Evolutionary conservation across 164 flowering plant species (phyloP).

Genomic region (Tetracentron sinense): DNA sequence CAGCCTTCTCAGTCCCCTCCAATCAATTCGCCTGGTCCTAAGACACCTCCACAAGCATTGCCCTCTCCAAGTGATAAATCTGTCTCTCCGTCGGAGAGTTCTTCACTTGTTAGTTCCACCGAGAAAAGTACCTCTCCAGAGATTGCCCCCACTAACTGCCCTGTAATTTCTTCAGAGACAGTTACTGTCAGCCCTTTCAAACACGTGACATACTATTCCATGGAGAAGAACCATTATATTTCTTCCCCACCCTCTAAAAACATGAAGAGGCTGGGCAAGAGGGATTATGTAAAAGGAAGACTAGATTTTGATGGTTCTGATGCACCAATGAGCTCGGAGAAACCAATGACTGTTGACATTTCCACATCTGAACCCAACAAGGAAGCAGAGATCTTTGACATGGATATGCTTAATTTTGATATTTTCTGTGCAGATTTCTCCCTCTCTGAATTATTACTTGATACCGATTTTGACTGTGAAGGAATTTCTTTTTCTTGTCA

Average conservation of each 20-base stretch:
- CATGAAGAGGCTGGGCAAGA: conserved; percentile 32
- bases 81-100: conserved; percentile 43
- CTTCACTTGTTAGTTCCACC: conserved; percentile 29
- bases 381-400: conserved; percentile 51
- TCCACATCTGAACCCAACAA: conserved; percentile 42
- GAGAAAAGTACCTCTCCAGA: conserved; percentile 30
- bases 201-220: conserved; percentile 36
- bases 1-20: conserved; percentile 32
- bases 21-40: conserved; percentile 48
- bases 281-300: conserved; percentile 85
- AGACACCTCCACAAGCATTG: conserved; percentile 60
- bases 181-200: conserved; percentile 65
- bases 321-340: conserved; percentile 26
- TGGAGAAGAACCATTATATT: conserved; percentile 56
- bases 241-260: conserved; percentile 55
- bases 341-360: conserved; percentile 22
- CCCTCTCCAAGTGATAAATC: conserved; percentile 46
- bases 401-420: conserved; percentile 70
- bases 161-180: conserved; percentile 51
- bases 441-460: conserved; percentile 60
- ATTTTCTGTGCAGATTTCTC: conserved; percentile 61
- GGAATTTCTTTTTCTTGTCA: conserved; percentile 27
- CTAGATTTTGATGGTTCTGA: conserved; percentile 72
- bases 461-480: conserved; percentile 50
- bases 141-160: conserved; percentile 42